These are phyloP conservation scores for Termitomyces sp. DNA, from an alignment of 768 basidiomycete genomes.

Conservation along the genomic window DNA sequence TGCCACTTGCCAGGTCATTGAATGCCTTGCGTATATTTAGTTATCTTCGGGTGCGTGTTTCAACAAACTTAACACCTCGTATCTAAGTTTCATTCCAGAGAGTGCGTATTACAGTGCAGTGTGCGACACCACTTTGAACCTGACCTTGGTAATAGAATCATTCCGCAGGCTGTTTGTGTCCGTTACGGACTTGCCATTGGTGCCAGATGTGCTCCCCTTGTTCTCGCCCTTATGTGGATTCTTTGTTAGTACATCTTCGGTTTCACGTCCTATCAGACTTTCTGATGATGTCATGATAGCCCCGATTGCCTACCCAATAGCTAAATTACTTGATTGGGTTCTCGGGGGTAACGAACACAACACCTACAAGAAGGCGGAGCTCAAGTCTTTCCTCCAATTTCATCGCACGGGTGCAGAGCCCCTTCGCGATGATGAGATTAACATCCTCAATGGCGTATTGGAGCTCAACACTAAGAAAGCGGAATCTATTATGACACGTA, in stretches of 20 bases:
- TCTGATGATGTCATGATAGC: conserved; percentile 44
- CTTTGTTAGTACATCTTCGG: conserved; percentile 26
- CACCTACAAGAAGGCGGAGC: conserved; percentile 80
- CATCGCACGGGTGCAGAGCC: conserved; percentile 75
- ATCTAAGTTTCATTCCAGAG: conserved; percentile 46
- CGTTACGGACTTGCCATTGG: conserved; percentile 81
- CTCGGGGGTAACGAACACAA: conserved; percentile 70
- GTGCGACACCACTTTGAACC: not conserved
- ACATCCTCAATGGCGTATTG: conserved; percentile 74
- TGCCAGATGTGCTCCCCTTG: conserved; percentile 71
- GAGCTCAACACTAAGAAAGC: conserved; percentile 76
- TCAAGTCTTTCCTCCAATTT: conserved; percentile 76
- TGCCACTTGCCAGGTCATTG: not conserved
- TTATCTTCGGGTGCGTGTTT: conserved; percentile 74
- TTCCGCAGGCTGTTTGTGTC: conserved; percentile 72
- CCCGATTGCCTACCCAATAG: conserved; percentile 79
- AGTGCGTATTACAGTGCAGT: conserved; percentile 34
- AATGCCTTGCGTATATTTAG: conserved; percentile 25
- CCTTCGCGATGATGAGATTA: conserved; percentile 75
- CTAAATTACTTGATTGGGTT: conserved; percentile 74
- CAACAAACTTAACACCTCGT: not conserved
- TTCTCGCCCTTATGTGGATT: conserved; percentile 67
- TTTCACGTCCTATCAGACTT: not conserved
- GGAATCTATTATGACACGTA: conserved; percentile 77
- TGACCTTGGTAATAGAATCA: conserved; percentile 29